A percentile compares a stretch with the other conserved stretches of the same genome.
Conservation (phyloP, 1,284 basidiomycete genomes). For the Rhizoctonia solani region DNA sequence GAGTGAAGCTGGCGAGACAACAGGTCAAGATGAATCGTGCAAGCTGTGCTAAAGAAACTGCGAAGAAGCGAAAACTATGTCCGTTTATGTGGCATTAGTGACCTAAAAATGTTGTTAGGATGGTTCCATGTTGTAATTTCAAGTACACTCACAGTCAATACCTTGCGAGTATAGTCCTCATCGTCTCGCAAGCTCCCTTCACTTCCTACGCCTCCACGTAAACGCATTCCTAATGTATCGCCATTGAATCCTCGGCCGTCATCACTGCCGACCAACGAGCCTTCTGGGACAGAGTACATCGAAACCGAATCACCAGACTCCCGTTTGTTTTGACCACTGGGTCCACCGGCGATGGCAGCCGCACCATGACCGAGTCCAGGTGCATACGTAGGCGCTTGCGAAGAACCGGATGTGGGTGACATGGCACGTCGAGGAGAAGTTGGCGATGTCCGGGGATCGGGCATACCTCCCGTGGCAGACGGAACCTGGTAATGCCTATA, state of each 20-base stretch:
- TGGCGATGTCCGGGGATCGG: constrained; percentile 21
- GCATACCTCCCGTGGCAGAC: constrained; percentile 4
- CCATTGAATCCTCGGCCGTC: constrained; percentile 21
- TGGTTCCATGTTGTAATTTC: neutral
- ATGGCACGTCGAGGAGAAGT: constrained; percentile 12
- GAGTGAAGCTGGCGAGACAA: no score
- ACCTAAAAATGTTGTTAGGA: constrained; percentile 19
- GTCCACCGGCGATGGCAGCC: constrained; percentile 9
- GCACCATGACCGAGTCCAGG: constrained; percentile 11
- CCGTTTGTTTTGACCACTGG: constrained; percentile 7
- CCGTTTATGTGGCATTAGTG: constrained; percentile 31
- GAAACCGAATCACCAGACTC: constrained; percentile 22
- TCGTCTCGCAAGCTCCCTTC: constrained; percentile 33
- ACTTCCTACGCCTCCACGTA: constrained; percentile 34
- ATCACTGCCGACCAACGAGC: constrained; percentile 8
- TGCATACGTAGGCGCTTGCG: neutral
- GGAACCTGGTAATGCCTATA: constrained; percentile 22
- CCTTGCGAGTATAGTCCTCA: constrained; percentile 35
- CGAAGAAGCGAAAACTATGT: constrained; percentile 1
- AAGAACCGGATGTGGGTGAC: constrained; percentile 16
- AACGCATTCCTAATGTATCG: constrained; percentile 21
- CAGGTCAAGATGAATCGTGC: neutral
- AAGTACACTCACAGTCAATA: constrained; percentile 31
- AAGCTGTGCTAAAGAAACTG: neutral
- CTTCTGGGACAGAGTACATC: constrained; percentile 13